These are phyloP conservation scores for Amanita rubescens DNA, from an alignment of 768 basidiomycete genomes.

Conservation along the genomic window DNA sequence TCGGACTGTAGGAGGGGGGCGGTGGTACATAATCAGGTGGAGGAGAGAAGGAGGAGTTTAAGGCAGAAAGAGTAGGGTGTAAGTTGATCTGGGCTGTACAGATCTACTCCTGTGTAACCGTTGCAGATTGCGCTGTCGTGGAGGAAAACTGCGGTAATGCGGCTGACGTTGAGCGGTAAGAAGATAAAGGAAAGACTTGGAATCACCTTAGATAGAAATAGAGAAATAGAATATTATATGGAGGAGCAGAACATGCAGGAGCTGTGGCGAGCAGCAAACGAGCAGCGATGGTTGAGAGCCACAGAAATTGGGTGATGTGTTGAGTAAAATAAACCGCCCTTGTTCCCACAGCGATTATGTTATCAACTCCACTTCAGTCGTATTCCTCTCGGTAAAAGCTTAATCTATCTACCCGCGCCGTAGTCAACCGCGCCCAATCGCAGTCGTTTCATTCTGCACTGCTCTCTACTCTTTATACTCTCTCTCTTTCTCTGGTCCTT, in stretches of 20 bases:
- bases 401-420: neutral
- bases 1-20: constrained; percentile 48
- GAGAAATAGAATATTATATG: constrained; percentile 5
- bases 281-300: neutral
- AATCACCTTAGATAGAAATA: constrained; percentile 6
- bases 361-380: neutral
- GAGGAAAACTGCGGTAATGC: neutral
- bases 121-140: neutral
- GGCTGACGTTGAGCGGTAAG: neutral
- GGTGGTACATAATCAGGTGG: constrained; percentile 52
- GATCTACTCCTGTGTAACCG: neutral
- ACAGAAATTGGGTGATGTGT: neutral
- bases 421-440: too few relatives aligned
- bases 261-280: neutral
- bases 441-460: neutral
- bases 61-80: constrained; percentile 11
- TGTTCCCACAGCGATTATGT: neutral
- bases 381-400: too few relatives aligned
- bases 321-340: neutral
- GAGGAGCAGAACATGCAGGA: constrained; percentile 1
- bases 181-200: too few relatives aligned
- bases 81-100: constrained; percentile 15
- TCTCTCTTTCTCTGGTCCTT: neutral
- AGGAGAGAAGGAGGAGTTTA: constrained; percentile 10
- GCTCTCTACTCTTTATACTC: too few relatives aligned